A percentile compares a stretch with the other conserved stretches of the same genome.
Evolutionary conservation across 371 early-diverging fungal genomes (phyloP).

Genomic region (Actinomucor elegans): DNA sequence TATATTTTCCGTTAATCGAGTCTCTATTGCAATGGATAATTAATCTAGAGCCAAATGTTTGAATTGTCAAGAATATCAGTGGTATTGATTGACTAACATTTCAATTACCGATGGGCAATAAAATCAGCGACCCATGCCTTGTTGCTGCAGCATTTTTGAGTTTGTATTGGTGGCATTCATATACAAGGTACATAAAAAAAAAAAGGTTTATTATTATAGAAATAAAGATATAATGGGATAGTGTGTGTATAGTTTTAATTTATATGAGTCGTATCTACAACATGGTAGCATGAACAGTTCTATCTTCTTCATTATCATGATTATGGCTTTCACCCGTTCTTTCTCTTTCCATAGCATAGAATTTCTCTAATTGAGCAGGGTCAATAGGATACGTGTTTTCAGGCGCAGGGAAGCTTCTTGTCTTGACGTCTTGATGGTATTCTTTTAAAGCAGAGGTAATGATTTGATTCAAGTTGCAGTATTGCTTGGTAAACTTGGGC

Average conservation of each 20-base stretch:
- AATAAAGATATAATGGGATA: not conserved
- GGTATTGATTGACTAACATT: too few species aligned
- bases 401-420: conserved; percentile 75
- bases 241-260: not conserved
- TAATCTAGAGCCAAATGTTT: too few species aligned
- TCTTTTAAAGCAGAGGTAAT: conserved; percentile 69
- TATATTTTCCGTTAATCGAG: too few species aligned
- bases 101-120: too few species aligned
- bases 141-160: too few species aligned
- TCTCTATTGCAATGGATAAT: too few species aligned
- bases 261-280: not conserved
- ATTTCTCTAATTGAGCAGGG: conserved; percentile 54
- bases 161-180: too few species aligned
- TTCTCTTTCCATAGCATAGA: conserved; percentile 32
- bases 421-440: conserved; percentile 78
- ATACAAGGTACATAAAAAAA: too few species aligned
- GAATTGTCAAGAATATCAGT: too few species aligned
- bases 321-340: conserved; percentile 7
- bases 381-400: conserved; percentile 77
- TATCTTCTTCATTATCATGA: conserved; percentile 11
- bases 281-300: conserved; percentile 15
- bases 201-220: too few species aligned
- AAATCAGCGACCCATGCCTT: too few species aligned
- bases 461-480: conserved; percentile 72
- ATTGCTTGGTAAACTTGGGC: conserved; percentile 92